phyloP scores from a whole-genome alignment of 805 yeast species.

The Wickerhamomyces alni region DNA sequence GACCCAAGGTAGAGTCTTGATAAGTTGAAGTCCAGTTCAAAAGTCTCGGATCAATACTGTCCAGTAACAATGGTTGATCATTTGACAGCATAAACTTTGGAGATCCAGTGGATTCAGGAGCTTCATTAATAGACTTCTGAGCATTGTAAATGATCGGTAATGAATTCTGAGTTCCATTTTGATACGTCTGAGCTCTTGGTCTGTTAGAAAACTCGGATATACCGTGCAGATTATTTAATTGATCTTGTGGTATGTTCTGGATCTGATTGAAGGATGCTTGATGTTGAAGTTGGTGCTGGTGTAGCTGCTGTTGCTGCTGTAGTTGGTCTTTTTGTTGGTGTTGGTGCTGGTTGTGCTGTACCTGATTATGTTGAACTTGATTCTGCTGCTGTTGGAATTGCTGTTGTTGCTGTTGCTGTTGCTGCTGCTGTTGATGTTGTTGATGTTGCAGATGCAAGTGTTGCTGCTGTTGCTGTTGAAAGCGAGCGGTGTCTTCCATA shows the following conservation, averaged over 20 bases:
- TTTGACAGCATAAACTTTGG: conserved; percentile 7
- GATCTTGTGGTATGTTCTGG: conserved; percentile 6
- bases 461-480: conserved; percentile 7
- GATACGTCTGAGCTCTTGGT: conserved; percentile 38
- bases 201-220: conserved; percentile 16
- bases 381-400: conserved; percentile 10
- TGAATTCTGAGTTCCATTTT: conserved; percentile 20
- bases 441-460: conserved; percentile 8
- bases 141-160: conserved; percentile 26
- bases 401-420: conserved; percentile 1
- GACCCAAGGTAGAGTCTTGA: conserved; percentile 64
- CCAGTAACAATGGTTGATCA: conserved; percentile 33
- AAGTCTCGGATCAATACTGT: conserved; percentile 54
- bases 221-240: neutral
- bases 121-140: conserved; percentile 8
- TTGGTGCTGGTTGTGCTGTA: too few relatives aligned
- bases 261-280: conserved; percentile 10
- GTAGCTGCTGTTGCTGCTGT: conserved; percentile 3
- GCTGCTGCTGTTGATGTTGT: conserved; percentile 7
- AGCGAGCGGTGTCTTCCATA: conserved; percentile 6
- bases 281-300: conserved; percentile 6
- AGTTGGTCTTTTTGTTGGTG: conserved; percentile 10
- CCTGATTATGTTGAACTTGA: conserved; percentile 4
- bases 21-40: conserved; percentile 64
- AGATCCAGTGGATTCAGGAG: conserved; percentile 3